Percentiles rank a stretch among this genome's conserved stretches.
These are phyloP conservation scores for Miscanthus lutarioriparius DNA, from an alignment of 176 grass and related monocot genomes.

Conservation along the genomic window DNA sequence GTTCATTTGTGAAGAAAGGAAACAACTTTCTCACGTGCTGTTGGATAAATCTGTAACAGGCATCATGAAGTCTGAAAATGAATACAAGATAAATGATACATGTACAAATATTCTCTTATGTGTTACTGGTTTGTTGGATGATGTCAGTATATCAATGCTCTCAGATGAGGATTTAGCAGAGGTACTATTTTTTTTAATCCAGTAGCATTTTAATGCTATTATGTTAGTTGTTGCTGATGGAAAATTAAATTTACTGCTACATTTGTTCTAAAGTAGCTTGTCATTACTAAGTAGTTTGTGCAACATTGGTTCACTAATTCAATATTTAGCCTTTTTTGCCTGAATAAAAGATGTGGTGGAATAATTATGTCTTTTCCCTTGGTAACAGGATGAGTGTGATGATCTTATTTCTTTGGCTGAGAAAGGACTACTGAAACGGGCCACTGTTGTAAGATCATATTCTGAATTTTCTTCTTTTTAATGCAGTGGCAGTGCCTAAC, in stretches of 20 bases:
- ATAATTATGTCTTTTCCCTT: constrained; percentile 30
- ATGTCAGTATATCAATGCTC: constrained; percentile 56
- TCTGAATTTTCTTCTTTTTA: neutral
- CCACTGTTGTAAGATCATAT: constrained; percentile 71
- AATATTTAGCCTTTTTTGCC: neutral
- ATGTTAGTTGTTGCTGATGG: neutral
- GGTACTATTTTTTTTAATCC: constrained; percentile 47
- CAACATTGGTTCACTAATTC: constrained; percentile 7
- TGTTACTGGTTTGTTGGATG: constrained; percentile 52
- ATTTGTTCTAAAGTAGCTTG: neutral
- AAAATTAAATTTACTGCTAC: neutral
- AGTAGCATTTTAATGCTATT: constrained; percentile 17
- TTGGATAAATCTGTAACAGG: constrained; percentile 45
- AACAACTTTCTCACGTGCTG: constrained; percentile 23
- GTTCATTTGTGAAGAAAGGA: constrained; percentile 25
- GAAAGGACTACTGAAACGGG: constrained; percentile 57
- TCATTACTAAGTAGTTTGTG: constrained; percentile 8
- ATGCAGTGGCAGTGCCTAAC: constrained; percentile 15
- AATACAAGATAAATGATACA: constrained; percentile 63
- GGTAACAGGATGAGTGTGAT: constrained; percentile 71
- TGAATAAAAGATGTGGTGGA: constrained; percentile 10
- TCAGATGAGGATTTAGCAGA: constrained; percentile 73
- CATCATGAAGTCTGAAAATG: constrained; percentile 54
- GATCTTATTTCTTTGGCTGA: constrained; percentile 60
- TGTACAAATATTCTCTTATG: constrained; percentile 65